Evolutionary conservation across 176 grass and related monocot species (phyloP).

Genomic region (Pontederia paniculata): DNA sequence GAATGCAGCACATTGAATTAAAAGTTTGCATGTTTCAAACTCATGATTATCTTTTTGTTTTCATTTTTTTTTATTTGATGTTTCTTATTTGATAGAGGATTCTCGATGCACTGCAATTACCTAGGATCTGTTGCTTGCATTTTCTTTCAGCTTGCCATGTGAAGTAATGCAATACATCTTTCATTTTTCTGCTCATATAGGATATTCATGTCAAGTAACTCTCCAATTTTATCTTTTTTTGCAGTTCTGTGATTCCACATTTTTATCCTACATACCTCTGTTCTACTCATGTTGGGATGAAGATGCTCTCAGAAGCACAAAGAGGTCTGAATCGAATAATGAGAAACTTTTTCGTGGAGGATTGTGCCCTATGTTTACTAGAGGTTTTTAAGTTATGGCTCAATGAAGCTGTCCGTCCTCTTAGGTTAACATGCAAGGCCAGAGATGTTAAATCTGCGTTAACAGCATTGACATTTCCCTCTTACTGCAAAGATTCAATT

Average conservation of each 20-base stretch:
- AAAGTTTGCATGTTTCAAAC: no score
- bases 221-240: not conserved
- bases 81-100: slow-evolving; percentile 41
- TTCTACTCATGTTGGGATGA: slow-evolving; percentile 80
- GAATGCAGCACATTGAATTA: no score
- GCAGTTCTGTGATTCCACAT: slow-evolving; percentile 79
- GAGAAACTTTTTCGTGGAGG: slow-evolving; percentile 70
- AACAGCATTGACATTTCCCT: no score
- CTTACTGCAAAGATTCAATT: no score
- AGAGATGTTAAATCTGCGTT: no score
- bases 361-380: slow-evolving; percentile 77
- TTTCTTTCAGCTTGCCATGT: slow-evolving; percentile 93
- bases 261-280: slow-evolving; percentile 89
- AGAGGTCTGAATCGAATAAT: slow-evolving; percentile 78
- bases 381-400: not conserved
- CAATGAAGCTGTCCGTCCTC: no score
- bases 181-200: not conserved
- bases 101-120: slow-evolving; percentile 90
- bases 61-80: no score
- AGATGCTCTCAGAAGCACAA: slow-evolving; percentile 87
- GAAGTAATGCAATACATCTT: slow-evolving; percentile 44
- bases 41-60: no score
- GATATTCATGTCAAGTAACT: not conserved
- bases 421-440: no score
- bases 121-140: slow-evolving; percentile 75